phyloP scores from a whole-genome alignment of 2,329 filamentous ascomycete species.

The Ascochyta viciae-villosae region DNA sequence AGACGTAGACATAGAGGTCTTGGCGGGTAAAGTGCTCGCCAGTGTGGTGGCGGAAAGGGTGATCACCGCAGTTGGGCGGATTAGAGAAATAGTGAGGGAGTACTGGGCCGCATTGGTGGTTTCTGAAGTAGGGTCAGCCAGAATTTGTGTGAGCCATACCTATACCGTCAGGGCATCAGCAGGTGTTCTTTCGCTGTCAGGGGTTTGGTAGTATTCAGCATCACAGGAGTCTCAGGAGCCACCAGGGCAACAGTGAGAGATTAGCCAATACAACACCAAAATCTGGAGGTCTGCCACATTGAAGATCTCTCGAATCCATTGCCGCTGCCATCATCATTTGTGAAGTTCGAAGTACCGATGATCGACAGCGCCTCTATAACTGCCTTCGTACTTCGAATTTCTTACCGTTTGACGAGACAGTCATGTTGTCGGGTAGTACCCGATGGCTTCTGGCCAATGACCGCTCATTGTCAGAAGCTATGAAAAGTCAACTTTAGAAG shows the following conservation, averaged over 20 bases:
- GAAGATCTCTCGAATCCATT: no score
- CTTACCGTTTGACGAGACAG: no score
- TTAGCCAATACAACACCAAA: background rate
- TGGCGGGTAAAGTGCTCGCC: constrained; percentile 2
- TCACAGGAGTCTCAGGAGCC: constrained; percentile 67
- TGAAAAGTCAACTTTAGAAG: no score
- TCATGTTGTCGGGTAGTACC: no score
- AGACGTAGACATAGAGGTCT: constrained; percentile 9
- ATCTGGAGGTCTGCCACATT: no score
- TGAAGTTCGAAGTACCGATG: no score
- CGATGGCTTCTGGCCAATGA: no score
- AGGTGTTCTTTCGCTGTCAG: constrained; percentile 60
- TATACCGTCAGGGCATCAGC: constrained; percentile 67
- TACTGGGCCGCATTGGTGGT: constrained; percentile 60
- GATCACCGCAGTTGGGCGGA: constrained; percentile 50
- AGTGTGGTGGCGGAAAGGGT: constrained; percentile 2
- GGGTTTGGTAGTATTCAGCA: constrained; percentile 68
- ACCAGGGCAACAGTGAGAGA: constrained; percentile 62
- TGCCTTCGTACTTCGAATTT: no score
- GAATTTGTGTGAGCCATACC: background rate
- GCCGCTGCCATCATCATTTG: no score
- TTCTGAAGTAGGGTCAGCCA: constrained; percentile 34
- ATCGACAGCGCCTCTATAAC: no score
- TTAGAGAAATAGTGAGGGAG: constrained; percentile 58
- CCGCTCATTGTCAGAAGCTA: no score